Base-by-base conservation (phyloP, 495 filamentous ascomycete species). In the Platismatia glauca region DNA sequence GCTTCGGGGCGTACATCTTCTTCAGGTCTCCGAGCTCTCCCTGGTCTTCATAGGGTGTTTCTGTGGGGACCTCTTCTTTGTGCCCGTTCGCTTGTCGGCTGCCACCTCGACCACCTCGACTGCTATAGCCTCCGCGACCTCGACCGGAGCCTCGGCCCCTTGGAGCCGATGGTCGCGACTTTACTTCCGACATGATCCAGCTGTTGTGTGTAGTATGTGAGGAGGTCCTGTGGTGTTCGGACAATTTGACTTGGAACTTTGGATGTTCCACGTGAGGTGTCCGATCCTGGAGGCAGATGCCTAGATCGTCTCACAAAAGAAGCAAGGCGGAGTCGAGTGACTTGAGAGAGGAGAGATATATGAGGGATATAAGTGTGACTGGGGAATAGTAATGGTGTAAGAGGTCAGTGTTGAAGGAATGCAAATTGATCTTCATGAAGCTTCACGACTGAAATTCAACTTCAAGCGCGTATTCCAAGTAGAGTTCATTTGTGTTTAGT, bases 1-100 rank as follows among this genome's bases (percentile, higher is more conserved):
- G 78, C 73, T 91, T 86, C 65, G 74, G 70, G 66, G 86, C 80
- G 72, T 95, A 96, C 68, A 88, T 84, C 78, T 87, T 89, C 82
- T 95, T 96, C 74, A 97, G 84, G 72, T 94, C 82, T 61, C 86
- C 90, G 60, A 97, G 79, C 76, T 99, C 93, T 68, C 90, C 86
- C 70, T 96, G 89, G 60, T 97, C 92, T 72, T 93, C 89, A 65
- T 82, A 78, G 66, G 81, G 77, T 63, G 83, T 75, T 69, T 81
- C 69, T 62, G 75, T 67, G 48, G 74, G 68, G 29, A 61, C 15
- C 57, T 82, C 78, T 70, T 76, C 70, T 71, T 77, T 80, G 70
- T 88, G 87, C 69, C 86, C 83, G 71, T 89, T 95, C 70, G 82
- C 81, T 72, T 84, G 86, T 80, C 85, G 83, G 69, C 69, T 83